Evolutionary conservation across 2,329 filamentous ascomycete genomes (phyloP).

Genomic region (Magnaporthiopsis poae): DNA sequence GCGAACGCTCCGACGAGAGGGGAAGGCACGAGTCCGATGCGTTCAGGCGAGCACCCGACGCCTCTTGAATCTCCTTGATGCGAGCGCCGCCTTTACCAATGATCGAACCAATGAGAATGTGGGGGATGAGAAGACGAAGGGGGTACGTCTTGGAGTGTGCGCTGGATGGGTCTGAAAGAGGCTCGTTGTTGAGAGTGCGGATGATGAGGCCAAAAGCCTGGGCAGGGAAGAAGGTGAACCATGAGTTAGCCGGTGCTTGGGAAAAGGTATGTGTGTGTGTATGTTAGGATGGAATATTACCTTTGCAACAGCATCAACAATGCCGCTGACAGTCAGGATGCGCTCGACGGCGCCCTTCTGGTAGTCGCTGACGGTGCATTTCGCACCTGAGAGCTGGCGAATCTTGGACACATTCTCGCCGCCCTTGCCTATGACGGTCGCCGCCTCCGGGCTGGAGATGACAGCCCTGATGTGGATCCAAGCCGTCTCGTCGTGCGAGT

Average conservation of each 20-base stretch:
- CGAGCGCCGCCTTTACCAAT: constrained; percentile 94
- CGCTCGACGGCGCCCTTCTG: constrained; percentile 93
- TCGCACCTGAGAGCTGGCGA: constrained; percentile 84
- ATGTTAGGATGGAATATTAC: constrained; percentile 36
- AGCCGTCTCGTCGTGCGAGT: constrained; percentile 73
- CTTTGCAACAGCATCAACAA: constrained; percentile 94
- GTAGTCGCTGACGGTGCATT: constrained; percentile 98
- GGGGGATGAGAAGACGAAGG: constrained; percentile 85
- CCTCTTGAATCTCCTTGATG: constrained; percentile 97
- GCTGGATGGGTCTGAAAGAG: constrained; percentile 75
- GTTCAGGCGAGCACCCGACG: constrained; percentile 89
- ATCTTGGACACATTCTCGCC: constrained; percentile 98
- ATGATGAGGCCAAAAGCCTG: constrained; percentile 97
- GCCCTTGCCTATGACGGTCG: constrained; percentile 95
- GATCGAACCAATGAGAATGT: constrained; percentile 95
- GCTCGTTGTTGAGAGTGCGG: constrained; percentile 94
- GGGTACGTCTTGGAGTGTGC: constrained; percentile 96
- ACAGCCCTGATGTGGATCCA: constrained; percentile 97
- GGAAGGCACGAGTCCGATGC: constrained; percentile 91
- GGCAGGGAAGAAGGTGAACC: not conserved
- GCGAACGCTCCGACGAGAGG: constrained; percentile 89
- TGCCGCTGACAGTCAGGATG: constrained; percentile 91
- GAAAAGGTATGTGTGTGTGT: not conserved
- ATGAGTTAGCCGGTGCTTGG: not conserved
- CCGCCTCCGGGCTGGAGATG: constrained; percentile 93